phyloP scores from a whole-genome alignment of 2,329 filamentous ascomycete species.

The Fusarium anguioides region DNA sequence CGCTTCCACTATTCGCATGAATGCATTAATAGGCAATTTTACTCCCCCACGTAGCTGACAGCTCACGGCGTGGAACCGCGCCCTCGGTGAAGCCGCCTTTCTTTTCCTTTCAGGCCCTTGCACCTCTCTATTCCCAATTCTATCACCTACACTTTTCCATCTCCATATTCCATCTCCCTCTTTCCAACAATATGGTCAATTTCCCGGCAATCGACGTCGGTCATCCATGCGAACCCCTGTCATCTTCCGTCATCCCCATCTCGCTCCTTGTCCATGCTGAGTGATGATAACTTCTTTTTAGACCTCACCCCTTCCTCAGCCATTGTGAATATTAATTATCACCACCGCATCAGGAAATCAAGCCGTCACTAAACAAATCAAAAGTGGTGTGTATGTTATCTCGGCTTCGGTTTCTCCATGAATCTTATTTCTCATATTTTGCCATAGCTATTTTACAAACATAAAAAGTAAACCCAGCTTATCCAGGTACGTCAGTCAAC shows the following conservation, averaged over 20 bases:
- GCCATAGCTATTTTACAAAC: slow-evolving; percentile 35
- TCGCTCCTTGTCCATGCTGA: neutral
- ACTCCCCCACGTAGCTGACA: slow-evolving; percentile 42
- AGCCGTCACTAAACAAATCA: slow-evolving; percentile 7
- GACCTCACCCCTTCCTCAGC: slow-evolving; percentile 3
- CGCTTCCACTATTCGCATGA: slow-evolving; percentile 41
- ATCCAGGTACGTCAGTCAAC: neutral
- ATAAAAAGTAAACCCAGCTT: slow-evolving; percentile 24
- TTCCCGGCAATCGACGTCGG: slow-evolving; percentile 26
- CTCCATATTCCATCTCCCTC: slow-evolving; percentile 10
- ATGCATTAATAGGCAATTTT: slow-evolving; percentile 48
- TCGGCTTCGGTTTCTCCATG: slow-evolving; percentile 22
- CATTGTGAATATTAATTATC: slow-evolving; percentile 8
- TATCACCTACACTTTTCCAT: slow-evolving; percentile 1
- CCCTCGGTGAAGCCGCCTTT: slow-evolving; percentile 47
- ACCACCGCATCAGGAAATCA: slow-evolving; percentile 31
- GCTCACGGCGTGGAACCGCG: slow-evolving; percentile 46
- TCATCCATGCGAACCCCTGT: slow-evolving; percentile 34
- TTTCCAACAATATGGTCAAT: slow-evolving; percentile 33
- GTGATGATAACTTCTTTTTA: slow-evolving; percentile 5
- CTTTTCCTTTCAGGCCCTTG: slow-evolving; percentile 31
- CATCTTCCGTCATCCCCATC: slow-evolving; percentile 13
- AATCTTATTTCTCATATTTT: slow-evolving; percentile 15
- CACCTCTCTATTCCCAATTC: slow-evolving; percentile 28
- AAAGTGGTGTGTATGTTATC: neutral